Evolutionary conservation across 75 land plant species (phyloP).

Genomic region (Cunninghamia lanceolata): DNA sequence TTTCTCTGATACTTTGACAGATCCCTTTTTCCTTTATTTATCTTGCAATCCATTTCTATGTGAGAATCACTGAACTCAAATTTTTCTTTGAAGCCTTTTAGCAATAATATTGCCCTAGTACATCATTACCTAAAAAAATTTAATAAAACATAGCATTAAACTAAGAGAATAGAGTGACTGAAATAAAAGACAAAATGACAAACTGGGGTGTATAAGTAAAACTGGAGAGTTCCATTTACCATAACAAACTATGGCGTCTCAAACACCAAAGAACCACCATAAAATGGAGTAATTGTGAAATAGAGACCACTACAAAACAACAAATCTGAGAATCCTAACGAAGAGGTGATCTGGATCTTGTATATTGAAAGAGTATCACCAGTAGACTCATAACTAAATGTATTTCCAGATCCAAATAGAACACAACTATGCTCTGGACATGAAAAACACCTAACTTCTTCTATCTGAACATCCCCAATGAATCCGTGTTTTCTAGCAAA

Average conservation of each 20-base stretch:
- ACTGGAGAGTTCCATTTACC: background rate
- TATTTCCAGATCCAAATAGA: background rate
- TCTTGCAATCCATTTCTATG: background rate
- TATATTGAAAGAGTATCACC: background rate
- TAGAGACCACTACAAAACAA: background rate
- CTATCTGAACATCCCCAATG: background rate
- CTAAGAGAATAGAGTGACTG: background rate
- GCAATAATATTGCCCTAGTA: too few relatives aligned
- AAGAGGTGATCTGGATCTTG: background rate
- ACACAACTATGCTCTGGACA: background rate
- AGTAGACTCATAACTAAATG: background rate
- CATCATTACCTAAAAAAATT: too few relatives aligned
- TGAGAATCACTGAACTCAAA: background rate
- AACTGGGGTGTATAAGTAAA: background rate
- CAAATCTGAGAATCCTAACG: background rate
- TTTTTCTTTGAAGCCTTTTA: background rate
- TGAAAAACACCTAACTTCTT: background rate
- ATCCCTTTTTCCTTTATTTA: background rate
- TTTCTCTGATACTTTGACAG: background rate
- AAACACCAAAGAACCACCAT: background rate
- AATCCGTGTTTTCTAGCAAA: background rate
- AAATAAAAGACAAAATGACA: background rate
- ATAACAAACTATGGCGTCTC: background rate
- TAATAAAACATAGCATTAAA: too few relatives aligned
- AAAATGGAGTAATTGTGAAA: background rate